These are phyloP conservation scores for Brasilioporus rufonigricans DNA, from an alignment of 768 basidiomycete species.

Conservation along the genomic window DNA sequence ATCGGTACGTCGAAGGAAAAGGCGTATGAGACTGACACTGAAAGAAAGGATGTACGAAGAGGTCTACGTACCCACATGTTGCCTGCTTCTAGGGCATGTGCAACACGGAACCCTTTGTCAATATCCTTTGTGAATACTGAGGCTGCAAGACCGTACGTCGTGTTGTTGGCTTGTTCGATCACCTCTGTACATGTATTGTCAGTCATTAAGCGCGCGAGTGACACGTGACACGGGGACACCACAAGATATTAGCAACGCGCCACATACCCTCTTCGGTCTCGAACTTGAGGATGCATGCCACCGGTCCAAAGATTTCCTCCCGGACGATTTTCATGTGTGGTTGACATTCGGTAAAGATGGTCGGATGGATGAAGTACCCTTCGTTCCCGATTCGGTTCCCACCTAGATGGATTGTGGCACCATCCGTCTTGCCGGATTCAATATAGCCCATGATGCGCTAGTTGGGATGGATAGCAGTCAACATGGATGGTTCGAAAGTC, in stretches of 20 bases:
- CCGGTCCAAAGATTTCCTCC: conserved; percentile 12
- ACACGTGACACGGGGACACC: too few species aligned
- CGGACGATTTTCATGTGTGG: conserved; percentile 13
- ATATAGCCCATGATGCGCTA: conserved; percentile 15
- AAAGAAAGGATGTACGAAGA: too few species aligned
- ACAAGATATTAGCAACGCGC: too few species aligned
- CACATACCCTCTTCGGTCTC: conserved; percentile 3
- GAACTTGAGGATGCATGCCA: conserved; percentile 9
- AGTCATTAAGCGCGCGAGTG: background rate
- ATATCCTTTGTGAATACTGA: too few species aligned
- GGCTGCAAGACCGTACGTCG: too few species aligned
- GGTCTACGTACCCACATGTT: too few species aligned
- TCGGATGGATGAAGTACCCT: conserved; percentile 11
- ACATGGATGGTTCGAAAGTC: too few species aligned
- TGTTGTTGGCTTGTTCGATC: too few species aligned
- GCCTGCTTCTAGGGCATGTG: too few species aligned
- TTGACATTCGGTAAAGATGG: conserved; percentile 7
- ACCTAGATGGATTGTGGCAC: conserved; percentile 3
- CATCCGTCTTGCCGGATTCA: conserved; percentile 2
- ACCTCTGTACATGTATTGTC: background rate
- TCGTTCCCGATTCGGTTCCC: conserved; percentile 4
- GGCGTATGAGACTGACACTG: too few species aligned
- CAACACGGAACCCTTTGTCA: too few species aligned
- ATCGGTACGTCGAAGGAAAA: too few species aligned
- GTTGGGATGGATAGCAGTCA: background rate